These are phyloP conservation scores for Populus hybrid DNA, from an alignment of 441 rosid species.

Conservation along the genomic window DNA sequence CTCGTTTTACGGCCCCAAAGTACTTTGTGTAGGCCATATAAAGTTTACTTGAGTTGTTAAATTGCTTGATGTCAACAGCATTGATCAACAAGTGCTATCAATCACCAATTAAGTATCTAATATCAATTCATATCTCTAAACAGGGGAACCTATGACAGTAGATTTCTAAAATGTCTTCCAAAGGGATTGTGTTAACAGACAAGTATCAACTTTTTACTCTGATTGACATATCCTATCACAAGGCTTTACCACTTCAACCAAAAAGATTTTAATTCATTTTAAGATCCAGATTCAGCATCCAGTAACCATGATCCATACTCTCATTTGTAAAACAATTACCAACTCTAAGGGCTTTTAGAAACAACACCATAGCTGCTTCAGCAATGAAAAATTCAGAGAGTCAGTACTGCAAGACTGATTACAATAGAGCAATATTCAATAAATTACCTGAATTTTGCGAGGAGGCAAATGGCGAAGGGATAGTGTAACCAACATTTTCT, in stretches of 20 bases:
- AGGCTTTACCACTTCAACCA: not conserved
- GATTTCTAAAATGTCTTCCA: not conserved
- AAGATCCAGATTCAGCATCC: not conserved
- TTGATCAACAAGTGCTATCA: not conserved
- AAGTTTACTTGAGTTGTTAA: not conserved
- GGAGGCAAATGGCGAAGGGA: slow-evolving; percentile 75
- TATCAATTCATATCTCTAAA: not conserved
- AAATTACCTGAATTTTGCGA: slow-evolving; percentile 73
- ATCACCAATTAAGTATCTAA: not conserved
- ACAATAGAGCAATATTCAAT: slow-evolving; percentile 4
- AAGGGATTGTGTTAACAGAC: not conserved
- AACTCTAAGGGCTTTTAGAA: not conserved
- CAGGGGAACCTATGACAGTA: not conserved
- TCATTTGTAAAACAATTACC: not conserved
- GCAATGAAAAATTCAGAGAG: not conserved
- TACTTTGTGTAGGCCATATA: not conserved
- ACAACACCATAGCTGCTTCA: not conserved
- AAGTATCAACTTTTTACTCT: not conserved
- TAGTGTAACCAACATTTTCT: slow-evolving; percentile 50
- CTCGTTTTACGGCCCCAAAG: not conserved
- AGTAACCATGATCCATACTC: not conserved
- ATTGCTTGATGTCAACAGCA: not conserved
- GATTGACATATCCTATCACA: not conserved
- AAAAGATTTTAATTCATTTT: not conserved
- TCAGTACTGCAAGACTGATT: not conserved